A percentile compares a stretch with the other conserved stretches of the same genome.
Evolutionary conservation across 306 rosid genomes (phyloP).

Genomic region (Prosopis cineraria): DNA sequence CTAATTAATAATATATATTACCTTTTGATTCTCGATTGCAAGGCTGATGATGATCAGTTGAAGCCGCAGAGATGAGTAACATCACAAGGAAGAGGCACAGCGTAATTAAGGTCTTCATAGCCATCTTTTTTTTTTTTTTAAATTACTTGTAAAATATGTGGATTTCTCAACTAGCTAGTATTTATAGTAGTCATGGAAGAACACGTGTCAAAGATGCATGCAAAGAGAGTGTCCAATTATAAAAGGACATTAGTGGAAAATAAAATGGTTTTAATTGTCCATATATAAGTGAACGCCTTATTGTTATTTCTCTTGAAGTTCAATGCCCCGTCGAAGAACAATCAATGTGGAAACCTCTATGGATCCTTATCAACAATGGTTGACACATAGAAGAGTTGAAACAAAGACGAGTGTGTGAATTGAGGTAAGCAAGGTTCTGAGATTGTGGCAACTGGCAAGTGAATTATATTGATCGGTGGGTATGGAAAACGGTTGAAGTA

Average conservation of each 20-base stretch:
- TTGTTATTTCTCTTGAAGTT: no score
- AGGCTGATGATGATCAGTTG: slow-evolving; percentile 10
- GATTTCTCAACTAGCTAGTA: neutral
- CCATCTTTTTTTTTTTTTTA: neutral
- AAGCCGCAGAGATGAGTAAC: neutral
- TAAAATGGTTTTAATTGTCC: no score
- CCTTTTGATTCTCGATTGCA: neutral
- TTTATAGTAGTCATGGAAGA: neutral
- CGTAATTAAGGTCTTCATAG: neutral
- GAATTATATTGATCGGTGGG: neutral
- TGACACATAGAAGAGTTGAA: no score
- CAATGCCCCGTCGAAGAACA: no score
- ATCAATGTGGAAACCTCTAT: no score
- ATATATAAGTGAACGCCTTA: no score
- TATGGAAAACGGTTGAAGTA: no score
- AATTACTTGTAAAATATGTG: neutral
- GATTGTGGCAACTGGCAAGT: neutral
- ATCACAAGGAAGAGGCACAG: neutral
- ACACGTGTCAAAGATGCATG: neutral
- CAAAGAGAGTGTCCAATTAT: no score
- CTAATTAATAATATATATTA: neutral
- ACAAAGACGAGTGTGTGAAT: neutral
- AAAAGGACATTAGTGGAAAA: no score
- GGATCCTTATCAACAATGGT: neutral
- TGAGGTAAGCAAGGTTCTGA: neutral